Evolutionary conservation across 495 filamentous ascomycete species (phyloP), one percentile per base, ranked within the genome.

Genomic region (Penicillium silybi): DNA sequence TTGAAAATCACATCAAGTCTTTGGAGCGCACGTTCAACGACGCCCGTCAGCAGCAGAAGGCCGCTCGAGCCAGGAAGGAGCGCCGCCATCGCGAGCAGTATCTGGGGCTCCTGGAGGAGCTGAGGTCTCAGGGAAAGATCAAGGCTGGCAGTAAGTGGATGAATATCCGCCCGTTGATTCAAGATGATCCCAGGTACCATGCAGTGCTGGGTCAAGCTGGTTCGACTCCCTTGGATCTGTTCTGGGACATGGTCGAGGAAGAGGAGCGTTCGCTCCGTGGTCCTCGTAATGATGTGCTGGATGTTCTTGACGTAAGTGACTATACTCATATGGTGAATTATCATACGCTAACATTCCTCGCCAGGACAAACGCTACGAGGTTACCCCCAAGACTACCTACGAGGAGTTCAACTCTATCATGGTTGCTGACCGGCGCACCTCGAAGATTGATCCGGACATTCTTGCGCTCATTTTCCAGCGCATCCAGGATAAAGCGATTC

Each of bases 201-300:
- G 88, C 83, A 42, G 87, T 96, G 73, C 80, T 93, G 26, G 93
- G 92, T 39, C 90, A 93, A 58, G 63, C 83, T 38, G 95, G 95
- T 46, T 97, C 93, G 4, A 88, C 83, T 4, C 89, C 92, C n/a
- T 76, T 96, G 53, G 93, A 99, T 51, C 75, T 99, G 8, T 96
- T 97, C 71, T 96, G 95, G 92, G 95, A 99, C 69, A 79, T 91
- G 44, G 81, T 97, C 15, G 92, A 96, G 64, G 92, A 97, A 67
- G 90, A 96, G 69, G 91, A 97, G 54, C 81, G 86, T 44, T 83
- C 85, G 17, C 72, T 97, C 15, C 85, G 95, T 38, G 81, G 81
- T 43, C 86, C 85, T 42, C 80, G 92, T 26, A 95, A 95, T 65
- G 83, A 91, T 62, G 86, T 95, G 3, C 75, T 92, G 43, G 93